These are phyloP conservation scores for Coffea eugenioides DNA, from an alignment of 257 asterid species.

Conservation along the genomic window DNA sequence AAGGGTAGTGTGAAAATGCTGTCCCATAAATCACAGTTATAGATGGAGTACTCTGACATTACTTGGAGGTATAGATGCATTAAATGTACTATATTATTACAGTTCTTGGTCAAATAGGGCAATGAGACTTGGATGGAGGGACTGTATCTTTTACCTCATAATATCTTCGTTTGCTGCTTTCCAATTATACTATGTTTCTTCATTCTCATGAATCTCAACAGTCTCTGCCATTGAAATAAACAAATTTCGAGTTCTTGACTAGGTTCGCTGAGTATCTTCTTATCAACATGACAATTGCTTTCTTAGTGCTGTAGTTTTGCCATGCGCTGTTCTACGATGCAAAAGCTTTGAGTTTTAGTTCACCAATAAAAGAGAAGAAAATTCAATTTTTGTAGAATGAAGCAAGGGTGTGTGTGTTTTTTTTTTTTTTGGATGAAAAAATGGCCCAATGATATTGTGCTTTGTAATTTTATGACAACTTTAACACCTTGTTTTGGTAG, in stretches of 20 bases:
- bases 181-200: background rate
- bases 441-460: background rate
- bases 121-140: background rate
- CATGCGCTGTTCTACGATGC: background rate
- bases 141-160: background rate
- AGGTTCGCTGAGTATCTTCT: background rate
- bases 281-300: background rate
- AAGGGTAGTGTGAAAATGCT: no score
- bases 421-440: background rate
- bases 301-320: no score
- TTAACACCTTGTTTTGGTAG: background rate
- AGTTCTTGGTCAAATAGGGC: background rate
- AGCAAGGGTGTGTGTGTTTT: no score
- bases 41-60: background rate
- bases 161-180: background rate
- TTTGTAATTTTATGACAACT: background rate
- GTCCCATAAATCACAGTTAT: background rate
- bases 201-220: background rate
- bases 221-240: no score
- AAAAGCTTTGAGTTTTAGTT: background rate
- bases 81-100: background rate
- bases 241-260: no score
- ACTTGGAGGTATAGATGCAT: background rate
- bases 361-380: background rate
- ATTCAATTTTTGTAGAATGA: background rate